phyloP scores from a whole-genome alignment of 163 green algal genomes.

The Dunaliella salina region DNA sequence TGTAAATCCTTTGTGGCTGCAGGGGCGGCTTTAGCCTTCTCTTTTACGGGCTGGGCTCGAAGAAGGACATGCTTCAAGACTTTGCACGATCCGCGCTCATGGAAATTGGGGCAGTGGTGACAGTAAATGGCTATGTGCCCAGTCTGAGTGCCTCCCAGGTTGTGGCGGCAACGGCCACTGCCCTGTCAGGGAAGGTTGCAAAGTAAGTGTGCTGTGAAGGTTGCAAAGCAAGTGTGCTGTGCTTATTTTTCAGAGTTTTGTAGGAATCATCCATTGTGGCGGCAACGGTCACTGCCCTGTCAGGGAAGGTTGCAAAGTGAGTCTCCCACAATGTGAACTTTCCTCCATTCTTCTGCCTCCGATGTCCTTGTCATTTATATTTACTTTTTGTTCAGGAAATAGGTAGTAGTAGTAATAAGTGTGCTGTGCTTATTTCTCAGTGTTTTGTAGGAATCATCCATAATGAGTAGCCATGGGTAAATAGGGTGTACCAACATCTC shows the following conservation, averaged over 20 bases:
- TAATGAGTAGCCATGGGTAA: too few species aligned
- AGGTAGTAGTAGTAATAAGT: too few species aligned
- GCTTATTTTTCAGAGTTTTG: too few species aligned
- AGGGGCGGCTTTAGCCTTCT: slow-evolving; percentile 70
- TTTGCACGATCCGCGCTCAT: slow-evolving; percentile 49
- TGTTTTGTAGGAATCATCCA: too few species aligned
- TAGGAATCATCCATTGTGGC: slow-evolving; percentile 29
- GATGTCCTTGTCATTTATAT: too few species aligned
- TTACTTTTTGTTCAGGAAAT: too few species aligned
- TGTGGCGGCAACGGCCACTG: slow-evolving; percentile 24
- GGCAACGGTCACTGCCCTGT: slow-evolving; percentile 24
- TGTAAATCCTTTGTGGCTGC: slow-evolving; percentile 1
- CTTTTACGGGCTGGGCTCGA: slow-evolving; percentile 82
- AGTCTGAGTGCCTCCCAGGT: slow-evolving; percentile 55
- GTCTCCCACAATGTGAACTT: not conserved
- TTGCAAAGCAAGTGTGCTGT: not conserved
- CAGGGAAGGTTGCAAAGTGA: slow-evolving; percentile 9
- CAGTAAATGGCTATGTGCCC: slow-evolving; percentile 60
- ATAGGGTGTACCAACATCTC: too few species aligned
- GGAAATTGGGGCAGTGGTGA: slow-evolving; percentile 63
- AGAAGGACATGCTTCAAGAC: slow-evolving; percentile 63
- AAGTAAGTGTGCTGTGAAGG: not conserved
- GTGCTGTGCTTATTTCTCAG: too few species aligned
- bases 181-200: slow-evolving; percentile 15
- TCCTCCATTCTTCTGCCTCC: too few species aligned